Evolutionary conservation across 2,329 filamentous ascomycete species (phyloP).

Genomic region (Phaeosphaeriaceae sp.): DNA sequence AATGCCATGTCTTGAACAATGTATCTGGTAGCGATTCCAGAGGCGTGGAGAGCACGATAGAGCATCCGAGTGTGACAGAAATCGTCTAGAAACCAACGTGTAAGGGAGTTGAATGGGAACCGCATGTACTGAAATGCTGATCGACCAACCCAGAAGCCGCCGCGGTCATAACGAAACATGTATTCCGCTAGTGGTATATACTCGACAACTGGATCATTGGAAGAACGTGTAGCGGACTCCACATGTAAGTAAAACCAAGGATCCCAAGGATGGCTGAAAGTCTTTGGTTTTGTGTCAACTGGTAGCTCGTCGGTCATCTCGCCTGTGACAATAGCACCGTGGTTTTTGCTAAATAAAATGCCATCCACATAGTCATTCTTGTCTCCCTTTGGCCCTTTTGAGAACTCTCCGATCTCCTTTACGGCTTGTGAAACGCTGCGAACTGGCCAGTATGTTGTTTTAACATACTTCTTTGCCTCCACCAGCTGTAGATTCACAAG

Average conservation of each 20-base stretch:
- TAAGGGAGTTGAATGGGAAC: constrained; percentile 68
- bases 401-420: constrained; percentile 47
- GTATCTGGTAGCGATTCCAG: constrained; percentile 64
- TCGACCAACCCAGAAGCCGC: constrained; percentile 70
- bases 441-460: constrained; percentile 56
- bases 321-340: constrained; percentile 54
- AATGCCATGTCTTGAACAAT: constrained; percentile 69
- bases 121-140: constrained; percentile 70
- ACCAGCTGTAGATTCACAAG: constrained; percentile 58
- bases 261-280: constrained; percentile 54
- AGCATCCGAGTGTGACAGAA: constrained; percentile 69
- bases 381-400: constrained; percentile 41
- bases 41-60: constrained; percentile 69
- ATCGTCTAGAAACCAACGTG: constrained; percentile 65
- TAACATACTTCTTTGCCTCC: constrained; percentile 56
- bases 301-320: constrained; percentile 50
- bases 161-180: constrained; percentile 74
- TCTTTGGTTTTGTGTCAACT: constrained; percentile 33
- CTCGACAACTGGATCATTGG: constrained; percentile 52
- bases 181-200: constrained; percentile 69
- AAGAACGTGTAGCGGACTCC: constrained; percentile 47
- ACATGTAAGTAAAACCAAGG: constrained; percentile 60
- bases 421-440: constrained; percentile 52
- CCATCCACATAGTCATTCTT: constrained; percentile 58
- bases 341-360: constrained; percentile 54